A percentile compares a stretch with the other conserved stretches of the same genome.
These are phyloP conservation scores for Calycina herbarum DNA, from an alignment of 2,329 filamentous ascomycete genomes.

Conservation along the genomic window DNA sequence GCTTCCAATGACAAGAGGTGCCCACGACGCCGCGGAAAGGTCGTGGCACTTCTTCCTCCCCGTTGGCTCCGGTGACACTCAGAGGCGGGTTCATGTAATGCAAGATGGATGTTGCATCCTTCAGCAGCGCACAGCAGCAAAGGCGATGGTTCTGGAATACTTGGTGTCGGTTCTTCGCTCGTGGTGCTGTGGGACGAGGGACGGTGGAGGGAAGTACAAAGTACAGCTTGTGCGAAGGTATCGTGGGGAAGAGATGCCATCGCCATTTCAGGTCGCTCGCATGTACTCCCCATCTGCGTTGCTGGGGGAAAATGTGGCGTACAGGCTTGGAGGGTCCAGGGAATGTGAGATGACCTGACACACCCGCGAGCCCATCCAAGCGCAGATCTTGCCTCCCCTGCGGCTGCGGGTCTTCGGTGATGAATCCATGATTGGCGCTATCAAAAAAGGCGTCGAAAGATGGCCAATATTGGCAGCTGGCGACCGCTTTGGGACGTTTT, in stretches of 20 bases:
- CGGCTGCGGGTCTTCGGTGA: slow-evolving; percentile 25
- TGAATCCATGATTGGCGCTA: slow-evolving; percentile 16
- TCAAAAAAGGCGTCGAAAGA: slow-evolving; percentile 15
- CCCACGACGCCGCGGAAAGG: slow-evolving; percentile 5
- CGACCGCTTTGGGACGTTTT: slow-evolving; percentile 7
- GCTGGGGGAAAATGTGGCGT: slow-evolving; percentile 20
- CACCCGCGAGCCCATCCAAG: slow-evolving; percentile 28
- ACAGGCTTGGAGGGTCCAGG: slow-evolving; percentile 9
- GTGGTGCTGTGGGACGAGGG: background rate
- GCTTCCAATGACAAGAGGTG: slow-evolving; percentile 9
- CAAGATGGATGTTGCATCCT: slow-evolving; percentile 17
- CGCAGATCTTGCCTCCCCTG: slow-evolving; percentile 27
- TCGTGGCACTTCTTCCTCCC: background rate
- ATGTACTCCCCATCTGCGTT: background rate
- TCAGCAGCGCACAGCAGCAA: slow-evolving; percentile 14
- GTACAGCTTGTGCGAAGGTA: background rate
- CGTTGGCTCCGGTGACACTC: slow-evolving; percentile 10
- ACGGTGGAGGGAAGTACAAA: background rate
- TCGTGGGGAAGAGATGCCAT: background rate
- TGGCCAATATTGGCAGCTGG: slow-evolving; percentile 23
- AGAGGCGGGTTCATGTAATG: slow-evolving; percentile 18
- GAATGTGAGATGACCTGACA: slow-evolving; percentile 26
- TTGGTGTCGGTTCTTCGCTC: slow-evolving; percentile 7
- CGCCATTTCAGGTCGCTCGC: background rate
- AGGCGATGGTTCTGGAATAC: slow-evolving; percentile 13